Conservation (phyloP, 176 grass and related monocot species). For the Rhipidocladum racemiflorum region DNA sequence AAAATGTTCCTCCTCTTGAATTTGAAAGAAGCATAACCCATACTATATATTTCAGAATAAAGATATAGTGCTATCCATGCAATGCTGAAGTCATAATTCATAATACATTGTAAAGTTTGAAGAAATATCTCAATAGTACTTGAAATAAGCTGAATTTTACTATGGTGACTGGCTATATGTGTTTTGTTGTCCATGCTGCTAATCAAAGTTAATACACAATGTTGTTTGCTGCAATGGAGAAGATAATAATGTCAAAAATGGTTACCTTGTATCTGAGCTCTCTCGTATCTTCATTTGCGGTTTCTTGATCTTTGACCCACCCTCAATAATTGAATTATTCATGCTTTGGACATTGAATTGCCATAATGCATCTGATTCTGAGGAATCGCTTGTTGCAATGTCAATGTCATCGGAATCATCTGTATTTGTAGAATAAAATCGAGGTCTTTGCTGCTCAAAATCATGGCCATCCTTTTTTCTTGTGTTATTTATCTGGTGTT, state of each 20-base stretch:
- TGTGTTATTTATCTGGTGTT: constrained; percentile 42
- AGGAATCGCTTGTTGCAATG: constrained; percentile 97
- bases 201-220: background rate
- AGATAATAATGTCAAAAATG: background rate
- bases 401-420: constrained; percentile 96
- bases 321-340: constrained; percentile 45
- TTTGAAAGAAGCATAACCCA: background rate
- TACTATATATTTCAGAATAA: constrained; percentile 16
- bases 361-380: constrained; percentile 93
- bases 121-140: background rate
- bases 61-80: background rate
- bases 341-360: constrained; percentile 82
- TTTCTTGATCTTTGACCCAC: constrained; percentile 83
- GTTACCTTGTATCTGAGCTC: constrained; percentile 73
- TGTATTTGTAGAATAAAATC: constrained; percentile 71
- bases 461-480: constrained; percentile 56
- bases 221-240: constrained; percentile 3
- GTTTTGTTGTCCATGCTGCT: constrained; percentile 6
- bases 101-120: background rate
- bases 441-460: constrained; percentile 56
- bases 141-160: constrained; percentile 3
- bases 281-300: constrained; percentile 66
- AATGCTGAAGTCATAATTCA: background rate
- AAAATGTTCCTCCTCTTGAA: background rate
- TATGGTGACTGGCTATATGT: background rate